Evolutionary conservation across 2,329 filamentous ascomycete genomes (phyloP).

Genomic region (Ilyonectria mors-panacis): DNA sequence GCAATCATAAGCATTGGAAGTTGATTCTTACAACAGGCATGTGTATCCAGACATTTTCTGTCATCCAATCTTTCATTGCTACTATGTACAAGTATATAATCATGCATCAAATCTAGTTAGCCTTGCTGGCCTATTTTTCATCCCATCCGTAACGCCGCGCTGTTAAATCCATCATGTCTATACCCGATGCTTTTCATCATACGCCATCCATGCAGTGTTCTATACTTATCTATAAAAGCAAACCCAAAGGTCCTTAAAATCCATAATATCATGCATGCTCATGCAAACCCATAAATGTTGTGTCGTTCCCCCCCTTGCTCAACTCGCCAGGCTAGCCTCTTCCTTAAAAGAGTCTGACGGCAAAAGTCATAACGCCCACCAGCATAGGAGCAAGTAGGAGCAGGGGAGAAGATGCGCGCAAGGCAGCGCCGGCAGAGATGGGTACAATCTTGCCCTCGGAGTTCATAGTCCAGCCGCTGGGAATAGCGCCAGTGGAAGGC

Average conservation of each 20-base stretch:
- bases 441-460: slow-evolving; percentile 85
- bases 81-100: background rate
- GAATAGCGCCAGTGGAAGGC: slow-evolving; percentile 71
- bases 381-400: slow-evolving; percentile 47
- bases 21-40: background rate
- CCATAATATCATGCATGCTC: slow-evolving; percentile 5
- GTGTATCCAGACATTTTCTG: background rate
- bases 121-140: background rate
- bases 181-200: background rate
- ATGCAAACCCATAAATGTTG: slow-evolving; percentile 10
- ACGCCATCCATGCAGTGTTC: slow-evolving; percentile 21
- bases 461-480: slow-evolving; percentile 86
- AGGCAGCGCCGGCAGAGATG: slow-evolving; percentile 59
- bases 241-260: slow-evolving; percentile 7
- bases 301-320: slow-evolving; percentile 28
- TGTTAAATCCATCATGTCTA: background rate
- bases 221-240: slow-evolving; percentile 1
- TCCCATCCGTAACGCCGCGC: slow-evolving; percentile 22
- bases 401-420: slow-evolving; percentile 41
- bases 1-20: background rate
- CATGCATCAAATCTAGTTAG: slow-evolving; percentile 3
- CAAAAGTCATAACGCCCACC: slow-evolving; percentile 45
- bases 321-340: slow-evolving; percentile 16
- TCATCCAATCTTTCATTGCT: background rate
- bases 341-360: slow-evolving; percentile 40